Evolutionary conservation across 768 basidiomycete genomes (phyloP), one percentile per base, ranked within the genome.

Genomic region (Hebeloma cylindrosporum): DNA sequence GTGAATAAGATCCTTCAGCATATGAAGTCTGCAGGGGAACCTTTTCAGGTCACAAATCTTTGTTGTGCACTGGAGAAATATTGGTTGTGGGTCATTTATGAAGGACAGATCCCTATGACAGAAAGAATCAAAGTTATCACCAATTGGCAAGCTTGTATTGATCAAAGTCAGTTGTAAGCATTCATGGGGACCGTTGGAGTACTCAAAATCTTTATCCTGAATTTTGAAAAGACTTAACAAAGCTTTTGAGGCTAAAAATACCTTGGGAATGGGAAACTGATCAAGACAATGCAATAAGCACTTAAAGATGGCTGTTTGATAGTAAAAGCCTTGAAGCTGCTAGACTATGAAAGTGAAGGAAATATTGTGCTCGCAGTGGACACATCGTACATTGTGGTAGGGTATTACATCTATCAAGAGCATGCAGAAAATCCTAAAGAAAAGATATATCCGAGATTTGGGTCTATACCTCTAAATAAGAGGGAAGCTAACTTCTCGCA

Each of bases 1-100:
- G 16, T 70, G 5, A 63, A 72, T 33, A 28, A 60, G 0, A 45
- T 73, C 0, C n/a, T 69, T 0, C 64, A 69, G 9, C 31, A 51
- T 0, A 57, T 44, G 43, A 43, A 60, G 0, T 76, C 74, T 33
- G 54, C 73, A 0, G 75, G 65, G 60, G 67, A 74, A 40, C 68
- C 71, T 65, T 75, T 16, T 71, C 65, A 0, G 66, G 67, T 0
- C 40, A 55, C 5, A 77, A 76, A 40, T 48, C 64, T 0, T 20
- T 56, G 0, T 33, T 77, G 29, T 52, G 50, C 14, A 37, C 36
- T 2, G 25, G 13, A 5, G 46, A 47, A 27, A 50, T 63, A 0
- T 47, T 54, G 0, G 59, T 75, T 1, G 40, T 78, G 0, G 70
- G 72, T 0, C 69, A 77, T 32, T 39, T 37, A 0, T 74, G 70